Conservation (phyloP, 1,284 basidiomycete species). For the Tylopilus orsonianus region DNA sequence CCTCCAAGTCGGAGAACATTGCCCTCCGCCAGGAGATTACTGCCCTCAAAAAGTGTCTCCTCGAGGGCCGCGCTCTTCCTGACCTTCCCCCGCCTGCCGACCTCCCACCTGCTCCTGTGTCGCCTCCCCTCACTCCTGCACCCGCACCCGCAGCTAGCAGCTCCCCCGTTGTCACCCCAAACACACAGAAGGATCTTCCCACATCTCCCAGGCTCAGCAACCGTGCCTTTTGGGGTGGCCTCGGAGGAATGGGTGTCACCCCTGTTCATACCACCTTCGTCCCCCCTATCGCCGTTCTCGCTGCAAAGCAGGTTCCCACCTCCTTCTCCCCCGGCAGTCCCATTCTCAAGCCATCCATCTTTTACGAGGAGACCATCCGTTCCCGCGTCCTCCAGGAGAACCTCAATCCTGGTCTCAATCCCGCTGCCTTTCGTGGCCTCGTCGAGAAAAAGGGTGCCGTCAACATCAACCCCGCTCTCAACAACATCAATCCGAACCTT, state of each 20-base stretch:
- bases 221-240: slow-evolving; percentile 76
- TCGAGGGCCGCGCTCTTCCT: slow-evolving; percentile 52
- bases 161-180: slow-evolving; percentile 57
- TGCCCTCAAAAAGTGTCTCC: slow-evolving; percentile 77
- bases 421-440: slow-evolving; percentile 15
- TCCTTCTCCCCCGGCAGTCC: slow-evolving; percentile 21
- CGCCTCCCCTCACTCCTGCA: slow-evolving; percentile 34
- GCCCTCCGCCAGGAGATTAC: slow-evolving; percentile 84
- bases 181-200: slow-evolving; percentile 83
- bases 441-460: slow-evolving; percentile 33
- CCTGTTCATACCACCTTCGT: slow-evolving; percentile 84
- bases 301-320: slow-evolving; percentile 20
- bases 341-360: slow-evolving; percentile 33
- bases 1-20: slow-evolving; percentile 78
- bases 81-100: slow-evolving; percentile 49
- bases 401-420: slow-evolving; percentile 64
- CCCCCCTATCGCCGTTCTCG: slow-evolving; percentile 49
- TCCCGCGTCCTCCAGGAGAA: slow-evolving; percentile 60
- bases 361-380: slow-evolving; percentile 31
- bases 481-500: slow-evolving; percentile 20
- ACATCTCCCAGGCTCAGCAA: slow-evolving; percentile 54
- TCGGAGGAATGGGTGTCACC: slow-evolving; percentile 66
- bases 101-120: slow-evolving; percentile 37
- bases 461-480: slow-evolving; percentile 30
- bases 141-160: slow-evolving; percentile 19